phyloP scores from a whole-genome alignment of 352 stramenopile genomes.

The Globisporangium cederbergense region DNA sequence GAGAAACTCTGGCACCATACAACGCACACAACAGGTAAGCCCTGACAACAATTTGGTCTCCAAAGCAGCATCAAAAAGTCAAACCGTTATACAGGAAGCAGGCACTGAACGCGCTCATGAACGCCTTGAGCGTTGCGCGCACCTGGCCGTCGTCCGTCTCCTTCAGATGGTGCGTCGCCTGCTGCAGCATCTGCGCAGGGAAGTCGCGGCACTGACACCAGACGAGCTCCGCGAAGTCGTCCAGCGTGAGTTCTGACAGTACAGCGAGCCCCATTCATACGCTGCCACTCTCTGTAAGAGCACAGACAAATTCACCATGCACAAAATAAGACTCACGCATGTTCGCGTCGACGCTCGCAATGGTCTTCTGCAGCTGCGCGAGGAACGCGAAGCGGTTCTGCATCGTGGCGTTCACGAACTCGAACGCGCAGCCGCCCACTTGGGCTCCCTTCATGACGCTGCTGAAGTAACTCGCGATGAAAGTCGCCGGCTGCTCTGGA shows the following conservation, averaged over 20 bases:
- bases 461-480: slow-evolving; percentile 46
- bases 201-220: slow-evolving; percentile 57
- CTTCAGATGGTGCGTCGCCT: slow-evolving; percentile 36
- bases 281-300: background rate
- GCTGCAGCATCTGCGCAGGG: slow-evolving; percentile 33
- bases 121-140: slow-evolving; percentile 23
- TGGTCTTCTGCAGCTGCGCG: slow-evolving; percentile 35
- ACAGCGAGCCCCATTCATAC: slow-evolving; percentile 4
- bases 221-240: slow-evolving; percentile 59
- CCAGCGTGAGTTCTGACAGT: slow-evolving; percentile 38
- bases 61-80: background rate
- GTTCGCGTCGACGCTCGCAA: slow-evolving; percentile 32
- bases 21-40: background rate
- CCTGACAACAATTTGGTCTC: background rate
- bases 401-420: slow-evolving; percentile 50
- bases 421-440: slow-evolving; percentile 37
- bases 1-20: slow-evolving; percentile 37
- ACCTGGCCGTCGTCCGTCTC: slow-evolving; percentile 29
- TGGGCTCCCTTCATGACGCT: slow-evolving; percentile 32
- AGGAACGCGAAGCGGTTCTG: slow-evolving; percentile 54
- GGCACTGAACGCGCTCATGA: slow-evolving; percentile 33
- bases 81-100: slow-evolving; percentile 58
- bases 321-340: slow-evolving; percentile 24
- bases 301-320: background rate
- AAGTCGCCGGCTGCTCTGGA: slow-evolving; percentile 31